phyloP scores from a whole-genome alignment of 108 stramenopile genomes.

The Epithemia pelagica region DNA sequence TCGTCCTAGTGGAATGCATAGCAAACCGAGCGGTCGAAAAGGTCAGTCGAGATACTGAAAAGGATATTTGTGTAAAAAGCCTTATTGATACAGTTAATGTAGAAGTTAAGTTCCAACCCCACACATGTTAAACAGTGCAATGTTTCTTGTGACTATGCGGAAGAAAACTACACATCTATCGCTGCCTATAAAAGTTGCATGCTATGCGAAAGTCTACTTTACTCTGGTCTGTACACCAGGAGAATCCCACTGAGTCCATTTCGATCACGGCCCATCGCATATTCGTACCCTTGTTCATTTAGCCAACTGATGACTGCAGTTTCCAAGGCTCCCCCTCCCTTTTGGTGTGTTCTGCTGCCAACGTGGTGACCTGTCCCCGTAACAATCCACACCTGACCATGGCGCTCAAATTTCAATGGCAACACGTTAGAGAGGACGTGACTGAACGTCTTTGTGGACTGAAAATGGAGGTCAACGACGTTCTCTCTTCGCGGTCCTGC shows the following conservation, averaged over 20 bases:
- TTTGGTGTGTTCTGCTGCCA: constrained; percentile 46
- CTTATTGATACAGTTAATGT: not conserved
- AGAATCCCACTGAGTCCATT: constrained; percentile 58
- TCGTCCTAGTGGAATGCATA: not conserved
- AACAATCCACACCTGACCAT: constrained; percentile 46
- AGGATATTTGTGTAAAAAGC: not conserved
- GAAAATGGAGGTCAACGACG: constrained; percentile 63
- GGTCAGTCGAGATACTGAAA: not conserved
- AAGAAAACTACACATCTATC: not conserved
- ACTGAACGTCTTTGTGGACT: constrained; percentile 55
- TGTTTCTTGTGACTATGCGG: too few species aligned
- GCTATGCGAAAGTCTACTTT: not conserved
- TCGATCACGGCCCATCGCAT: constrained; percentile 32
- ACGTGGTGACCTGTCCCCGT: constrained; percentile 64
- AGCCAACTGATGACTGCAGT: constrained; percentile 42
- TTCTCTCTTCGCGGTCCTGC: constrained; percentile 16
- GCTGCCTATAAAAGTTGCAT: not conserved
- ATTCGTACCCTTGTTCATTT: constrained; percentile 34
- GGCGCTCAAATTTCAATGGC: constrained; percentile 24
- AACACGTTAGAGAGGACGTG: constrained; percentile 31
- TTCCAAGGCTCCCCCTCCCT: constrained; percentile 56
- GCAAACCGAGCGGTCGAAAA: not conserved
- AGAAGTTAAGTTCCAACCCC: not conserved
- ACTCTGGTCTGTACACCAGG: constrained; percentile 18
- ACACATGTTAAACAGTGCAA: too few species aligned